These are phyloP conservation scores for Xeromyces bisporus DNA, from an alignment of 495 filamentous ascomycete genomes.

Conservation along the genomic window DNA sequence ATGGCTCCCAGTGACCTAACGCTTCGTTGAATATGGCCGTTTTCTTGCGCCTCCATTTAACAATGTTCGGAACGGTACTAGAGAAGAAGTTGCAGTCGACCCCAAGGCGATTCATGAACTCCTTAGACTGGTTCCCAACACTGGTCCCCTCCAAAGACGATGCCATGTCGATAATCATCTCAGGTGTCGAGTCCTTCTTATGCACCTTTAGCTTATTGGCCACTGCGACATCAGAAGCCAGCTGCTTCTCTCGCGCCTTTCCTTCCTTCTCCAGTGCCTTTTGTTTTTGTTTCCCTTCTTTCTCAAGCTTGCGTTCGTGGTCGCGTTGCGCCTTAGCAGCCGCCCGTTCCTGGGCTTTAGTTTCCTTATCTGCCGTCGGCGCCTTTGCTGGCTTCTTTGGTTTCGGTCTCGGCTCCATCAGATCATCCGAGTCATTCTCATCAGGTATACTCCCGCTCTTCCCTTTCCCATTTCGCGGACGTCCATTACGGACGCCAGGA, in stretches of 20 bases:
- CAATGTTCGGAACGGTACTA: conserved; percentile 37
- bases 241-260: conserved; percentile 46
- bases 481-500: conserved; percentile 3
- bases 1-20: conserved; percentile 49
- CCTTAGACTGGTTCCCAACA: conserved; percentile 31
- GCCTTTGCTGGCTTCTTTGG: conserved; percentile 17
- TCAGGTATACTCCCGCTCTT: neutral
- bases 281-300: conserved; percentile 30
- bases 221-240: conserved; percentile 49
- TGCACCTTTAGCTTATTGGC: conserved; percentile 62
- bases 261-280: conserved; percentile 35
- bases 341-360: conserved; percentile 35
- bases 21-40: conserved; percentile 43
- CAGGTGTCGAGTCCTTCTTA: conserved; percentile 56
- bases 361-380: conserved; percentile 32
- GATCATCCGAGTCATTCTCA: conserved; percentile 9
- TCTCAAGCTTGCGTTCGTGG: conserved; percentile 28
- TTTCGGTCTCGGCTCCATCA: conserved; percentile 6
- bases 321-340: conserved; percentile 30
- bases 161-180: conserved; percentile 76
- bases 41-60: conserved; percentile 64
- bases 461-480: conserved; percentile 1
- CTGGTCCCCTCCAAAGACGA: conserved; percentile 30
- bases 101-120: conserved; percentile 40
- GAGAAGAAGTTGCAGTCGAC: conserved; percentile 36